phyloP scores from a whole-genome alignment of 2,329 filamentous ascomycete genomes.

The Pseudogymnoascus sp. region DNA sequence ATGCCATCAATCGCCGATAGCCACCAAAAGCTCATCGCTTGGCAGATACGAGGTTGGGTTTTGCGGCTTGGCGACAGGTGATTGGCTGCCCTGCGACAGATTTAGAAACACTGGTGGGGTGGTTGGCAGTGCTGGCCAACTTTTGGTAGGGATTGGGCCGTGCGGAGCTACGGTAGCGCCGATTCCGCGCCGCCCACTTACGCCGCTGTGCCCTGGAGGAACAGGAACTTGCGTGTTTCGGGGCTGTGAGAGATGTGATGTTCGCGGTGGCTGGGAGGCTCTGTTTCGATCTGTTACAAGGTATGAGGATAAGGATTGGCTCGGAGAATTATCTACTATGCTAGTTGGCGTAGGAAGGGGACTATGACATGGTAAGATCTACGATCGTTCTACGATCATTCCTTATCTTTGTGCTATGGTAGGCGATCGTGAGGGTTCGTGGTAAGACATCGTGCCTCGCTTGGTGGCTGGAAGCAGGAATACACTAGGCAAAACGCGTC shows the following conservation, averaged over 20 bases:
- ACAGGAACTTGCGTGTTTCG: background rate
- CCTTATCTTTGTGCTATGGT: background rate
- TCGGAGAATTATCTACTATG: background rate
- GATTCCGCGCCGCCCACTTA: background rate
- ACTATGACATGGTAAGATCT: background rate
- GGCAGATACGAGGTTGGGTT: background rate
- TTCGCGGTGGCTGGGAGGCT: background rate
- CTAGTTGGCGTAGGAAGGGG: background rate
- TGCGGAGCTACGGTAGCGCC: background rate
- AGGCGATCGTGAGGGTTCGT: background rate
- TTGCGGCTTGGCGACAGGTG: background rate
- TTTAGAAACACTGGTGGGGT: slow-evolving; percentile 2
- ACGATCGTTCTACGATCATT: background rate
- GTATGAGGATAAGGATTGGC: background rate
- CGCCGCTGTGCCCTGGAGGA: background rate
- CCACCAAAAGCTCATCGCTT: background rate
- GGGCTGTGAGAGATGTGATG: background rate
- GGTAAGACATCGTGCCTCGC: background rate
- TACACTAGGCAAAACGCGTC: background rate
- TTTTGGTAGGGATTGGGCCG: background rate
- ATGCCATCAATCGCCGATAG: background rate
- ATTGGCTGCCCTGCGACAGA: background rate
- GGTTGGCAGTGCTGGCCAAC: background rate
- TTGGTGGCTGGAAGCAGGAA: background rate
- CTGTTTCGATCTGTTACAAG: background rate